Percentiles rank a stretch among this genome's conserved stretches.
Conservation (phyloP, 129 eudicot genomes). For the Lactuca sativa region DNA sequence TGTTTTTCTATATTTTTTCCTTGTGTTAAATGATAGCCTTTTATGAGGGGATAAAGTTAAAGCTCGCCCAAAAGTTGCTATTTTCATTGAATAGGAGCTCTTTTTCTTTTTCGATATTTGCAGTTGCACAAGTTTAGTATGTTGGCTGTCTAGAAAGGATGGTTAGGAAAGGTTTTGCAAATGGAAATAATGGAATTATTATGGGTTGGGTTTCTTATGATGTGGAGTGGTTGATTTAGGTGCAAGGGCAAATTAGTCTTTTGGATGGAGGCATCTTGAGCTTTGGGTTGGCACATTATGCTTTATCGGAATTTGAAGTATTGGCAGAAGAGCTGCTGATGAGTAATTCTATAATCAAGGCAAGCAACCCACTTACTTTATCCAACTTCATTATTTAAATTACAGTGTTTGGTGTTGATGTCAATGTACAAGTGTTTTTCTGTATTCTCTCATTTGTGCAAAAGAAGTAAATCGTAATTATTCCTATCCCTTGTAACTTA, state of each 20-base stretch:
- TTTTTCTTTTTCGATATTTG: no score
- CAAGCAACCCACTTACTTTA: constrained; percentile 22
- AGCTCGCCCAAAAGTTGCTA: no score
- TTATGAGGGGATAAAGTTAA: no score
- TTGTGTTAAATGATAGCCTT: no score
- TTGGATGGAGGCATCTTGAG: constrained; percentile 74
- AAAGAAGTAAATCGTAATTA: no score
- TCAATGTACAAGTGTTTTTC: no score
- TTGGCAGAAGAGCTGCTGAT: constrained; percentile 94
- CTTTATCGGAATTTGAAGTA: constrained; percentile 94
- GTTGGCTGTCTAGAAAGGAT: not conserved
- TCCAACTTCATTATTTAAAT: constrained; percentile 7
- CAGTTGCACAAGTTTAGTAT: not conserved
- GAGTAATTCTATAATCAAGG: constrained; percentile 93
- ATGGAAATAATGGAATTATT: not conserved
- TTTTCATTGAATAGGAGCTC: no score
- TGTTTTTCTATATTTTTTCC: no score
- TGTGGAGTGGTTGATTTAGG: constrained; percentile 41
- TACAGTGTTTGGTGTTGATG: no score
- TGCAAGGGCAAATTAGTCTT: constrained; percentile 93
- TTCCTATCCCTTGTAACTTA: no score
- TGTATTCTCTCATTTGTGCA: no score
- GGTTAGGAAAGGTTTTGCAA: not conserved
- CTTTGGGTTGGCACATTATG: constrained; percentile 90
- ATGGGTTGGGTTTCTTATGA: not conserved